phyloP scores from a whole-genome alignment of 768 basidiomycete genomes.

The Pulveroboletus sp. region DNA sequence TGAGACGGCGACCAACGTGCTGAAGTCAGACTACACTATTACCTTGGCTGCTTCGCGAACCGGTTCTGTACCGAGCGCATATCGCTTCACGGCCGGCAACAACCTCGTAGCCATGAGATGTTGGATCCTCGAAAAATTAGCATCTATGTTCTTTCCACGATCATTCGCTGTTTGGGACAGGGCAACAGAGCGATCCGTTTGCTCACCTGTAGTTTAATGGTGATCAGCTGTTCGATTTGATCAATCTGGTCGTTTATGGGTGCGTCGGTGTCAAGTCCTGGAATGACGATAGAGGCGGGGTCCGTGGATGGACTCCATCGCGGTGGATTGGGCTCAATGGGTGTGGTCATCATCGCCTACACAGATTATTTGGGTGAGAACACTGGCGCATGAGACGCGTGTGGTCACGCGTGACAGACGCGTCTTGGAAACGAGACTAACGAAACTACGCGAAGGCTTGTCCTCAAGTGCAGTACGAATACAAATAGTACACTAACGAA shows the following conservation, averaged over 20 bases:
- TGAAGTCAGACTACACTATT: constrained; percentile 17
- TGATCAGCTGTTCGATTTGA: constrained; percentile 93
- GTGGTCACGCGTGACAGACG: constrained; percentile 24
- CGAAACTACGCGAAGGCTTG: background rate
- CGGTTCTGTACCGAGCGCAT: constrained; percentile 81
- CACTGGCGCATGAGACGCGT: constrained; percentile 6
- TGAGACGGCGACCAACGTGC: background rate
- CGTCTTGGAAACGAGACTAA: background rate
- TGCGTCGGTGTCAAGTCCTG: constrained; percentile 67
- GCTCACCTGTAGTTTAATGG: constrained; percentile 79
- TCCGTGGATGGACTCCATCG: constrained; percentile 66
- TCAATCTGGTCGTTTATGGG: constrained; percentile 80
- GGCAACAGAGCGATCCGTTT: background rate
- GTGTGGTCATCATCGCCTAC: constrained; percentile 26
- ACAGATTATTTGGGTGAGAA: background rate
- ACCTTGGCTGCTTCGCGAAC: constrained; percentile 90
- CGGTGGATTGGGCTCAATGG: constrained; percentile 56
- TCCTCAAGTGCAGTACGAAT: background rate
- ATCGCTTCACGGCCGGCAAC: constrained; percentile 85
- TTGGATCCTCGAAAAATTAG: constrained; percentile 88
- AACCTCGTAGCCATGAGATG: constrained; percentile 74
- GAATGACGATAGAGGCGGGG: constrained; percentile 59
- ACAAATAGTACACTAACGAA: background rate
- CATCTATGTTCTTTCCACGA: constrained; percentile 72
- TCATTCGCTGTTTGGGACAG: constrained; percentile 11